Evolutionary conservation across 2,329 filamentous ascomycete species (phyloP), one percentile per base, ranked within the genome.

Genomic region (Aspergillus ochraceus): DNA sequence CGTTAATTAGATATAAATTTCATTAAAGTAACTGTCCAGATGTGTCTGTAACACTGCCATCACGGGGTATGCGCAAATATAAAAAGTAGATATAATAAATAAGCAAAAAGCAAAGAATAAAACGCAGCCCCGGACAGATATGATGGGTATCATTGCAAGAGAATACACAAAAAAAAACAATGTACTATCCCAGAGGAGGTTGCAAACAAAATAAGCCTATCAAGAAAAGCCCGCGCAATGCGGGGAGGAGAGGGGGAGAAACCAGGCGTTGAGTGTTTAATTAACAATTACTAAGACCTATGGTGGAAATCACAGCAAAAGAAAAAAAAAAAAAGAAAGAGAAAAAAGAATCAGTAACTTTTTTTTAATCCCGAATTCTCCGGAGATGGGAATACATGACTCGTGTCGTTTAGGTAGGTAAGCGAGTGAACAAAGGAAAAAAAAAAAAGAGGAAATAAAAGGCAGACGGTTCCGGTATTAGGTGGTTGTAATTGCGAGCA

Each of bases 171-270:
- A 54, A 19, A 11, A 54, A n/a, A n/a, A 30, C 19, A 53, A n/a
- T 55, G 52, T 53, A 56, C 49, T 64, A 59, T 61, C 58, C 56
- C 68, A 59, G 57, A 20, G 53, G 75, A 73, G 80, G 79, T 32
- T 49, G 29, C 68, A 65, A 68, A 30, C 20, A 45, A 45, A 22
- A 36, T 68, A 39, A 14, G 4, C 51, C 26, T 14, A 53, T 54
- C 20, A 58, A 65, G 46, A 62, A 65, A 62, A 68, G 49, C 70
- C 72, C 71, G 70, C 70, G 68, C 66, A 68, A 67, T 65, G 71
- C 69, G 70, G 73, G 72, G 70, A n/a, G 10, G 30, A 8, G n/a
- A n/a, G n/a, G n/a, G 39, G 42, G 24, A 46, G 22, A 32, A 32
- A 11, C 30, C 30, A 32, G 30, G 12, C 32, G 5, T 19, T 56